Evolutionary conservation across 2,329 filamentous ascomycete genomes (phyloP).

Genomic region (Monosporascus sp.): DNA sequence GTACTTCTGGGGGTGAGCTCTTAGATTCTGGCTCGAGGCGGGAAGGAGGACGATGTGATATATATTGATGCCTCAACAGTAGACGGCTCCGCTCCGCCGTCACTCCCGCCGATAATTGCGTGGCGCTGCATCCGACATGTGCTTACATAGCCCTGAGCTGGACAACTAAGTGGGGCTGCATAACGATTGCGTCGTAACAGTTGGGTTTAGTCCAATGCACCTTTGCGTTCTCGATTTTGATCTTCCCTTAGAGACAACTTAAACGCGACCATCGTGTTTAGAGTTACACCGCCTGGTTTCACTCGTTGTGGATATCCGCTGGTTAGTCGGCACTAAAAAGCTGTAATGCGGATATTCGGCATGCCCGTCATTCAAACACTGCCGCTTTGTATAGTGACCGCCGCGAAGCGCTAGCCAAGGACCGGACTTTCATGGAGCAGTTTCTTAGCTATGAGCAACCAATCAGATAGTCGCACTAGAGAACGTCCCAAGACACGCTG

Average conservation of each 20-base stretch:
- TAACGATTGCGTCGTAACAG: too few species aligned
- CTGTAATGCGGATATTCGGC: constrained; percentile 4
- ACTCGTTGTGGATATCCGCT: constrained; percentile 4
- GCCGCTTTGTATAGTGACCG: background rate
- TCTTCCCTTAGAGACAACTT: background rate
- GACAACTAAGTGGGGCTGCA: too few species aligned
- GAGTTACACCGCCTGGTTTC: constrained; percentile 1
- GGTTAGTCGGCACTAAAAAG: background rate
- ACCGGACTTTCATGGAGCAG: background rate
- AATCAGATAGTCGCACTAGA: background rate
- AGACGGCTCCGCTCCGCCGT: too few species aligned
- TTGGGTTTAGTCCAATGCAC: constrained; percentile 4
- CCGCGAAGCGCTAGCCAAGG: background rate
- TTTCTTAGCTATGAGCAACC: background rate
- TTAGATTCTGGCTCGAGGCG: too few species aligned
- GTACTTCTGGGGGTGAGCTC: background rate
- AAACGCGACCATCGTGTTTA: background rate
- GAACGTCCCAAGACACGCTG: background rate
- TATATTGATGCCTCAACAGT: too few species aligned
- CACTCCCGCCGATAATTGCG: too few species aligned
- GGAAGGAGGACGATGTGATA: too few species aligned
- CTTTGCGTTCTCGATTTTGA: background rate
- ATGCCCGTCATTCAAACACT: constrained; percentile 1
- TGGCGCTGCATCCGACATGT: too few species aligned
- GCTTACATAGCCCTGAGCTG: too few species aligned